These are phyloP conservation scores for Bipolaris cookei DNA, from an alignment of 2,329 filamentous ascomycete genomes.

Conservation along the genomic window DNA sequence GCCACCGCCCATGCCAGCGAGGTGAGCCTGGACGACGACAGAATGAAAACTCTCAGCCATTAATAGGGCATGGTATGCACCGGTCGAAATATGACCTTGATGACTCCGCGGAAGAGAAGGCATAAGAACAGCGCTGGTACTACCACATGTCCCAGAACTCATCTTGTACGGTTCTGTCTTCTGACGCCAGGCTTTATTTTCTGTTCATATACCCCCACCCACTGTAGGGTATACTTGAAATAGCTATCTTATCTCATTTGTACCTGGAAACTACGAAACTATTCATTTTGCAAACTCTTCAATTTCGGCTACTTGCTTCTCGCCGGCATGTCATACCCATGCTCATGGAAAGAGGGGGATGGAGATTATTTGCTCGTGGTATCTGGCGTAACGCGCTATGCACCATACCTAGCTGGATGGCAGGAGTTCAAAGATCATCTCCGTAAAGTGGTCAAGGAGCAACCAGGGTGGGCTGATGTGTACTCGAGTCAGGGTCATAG, in stretches of 20 bases:
- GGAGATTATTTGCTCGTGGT: slow-evolving; percentile 42
- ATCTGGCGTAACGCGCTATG: slow-evolving; percentile 33
- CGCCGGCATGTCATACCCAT: slow-evolving; percentile 20
- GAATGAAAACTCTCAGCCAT: neutral
- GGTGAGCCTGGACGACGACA: neutral
- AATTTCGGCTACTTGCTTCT: neutral
- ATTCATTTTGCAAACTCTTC: neutral
- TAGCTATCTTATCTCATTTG: neutral
- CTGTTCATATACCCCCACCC: too few species aligned
- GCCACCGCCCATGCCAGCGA: neutral
- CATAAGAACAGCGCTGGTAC: slow-evolving; percentile 10
- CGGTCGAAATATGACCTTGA: neutral
- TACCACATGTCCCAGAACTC: slow-evolving; percentile 1
- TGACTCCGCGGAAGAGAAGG: neutral
- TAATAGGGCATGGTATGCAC: neutral
- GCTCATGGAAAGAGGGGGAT: slow-evolving; percentile 24
- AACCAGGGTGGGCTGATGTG: slow-evolving; percentile 49
- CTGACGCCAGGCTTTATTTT: neutral
- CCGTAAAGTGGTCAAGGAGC: slow-evolving; percentile 41
- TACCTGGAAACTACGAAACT: neutral
- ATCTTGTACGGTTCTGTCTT: neutral
- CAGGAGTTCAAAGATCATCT: slow-evolving; percentile 49
- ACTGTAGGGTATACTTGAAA: too few species aligned
- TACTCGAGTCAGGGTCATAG: slow-evolving; percentile 32
- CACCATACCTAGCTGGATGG: slow-evolving; percentile 42